Base-by-base conservation (phyloP, 2,329 filamentous ascomycete species). In the Ascomycota sp. region DNA sequence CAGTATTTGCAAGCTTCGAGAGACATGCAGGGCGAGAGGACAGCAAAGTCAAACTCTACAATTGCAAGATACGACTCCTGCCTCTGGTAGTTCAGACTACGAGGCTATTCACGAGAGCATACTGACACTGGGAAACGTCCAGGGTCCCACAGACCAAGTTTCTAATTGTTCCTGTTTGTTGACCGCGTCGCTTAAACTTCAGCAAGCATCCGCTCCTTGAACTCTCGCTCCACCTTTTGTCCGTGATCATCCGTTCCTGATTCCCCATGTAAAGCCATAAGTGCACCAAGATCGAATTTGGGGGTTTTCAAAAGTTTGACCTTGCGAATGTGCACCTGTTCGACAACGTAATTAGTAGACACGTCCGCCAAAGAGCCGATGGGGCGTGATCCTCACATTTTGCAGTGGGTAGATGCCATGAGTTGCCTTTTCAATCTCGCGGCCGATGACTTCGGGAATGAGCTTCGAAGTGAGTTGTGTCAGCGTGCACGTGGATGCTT, bases 351-450 rank as follows among this genome's bases (percentile, higher is more conserved):
- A 19, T 27, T 9, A 27, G 26, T 3, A 17, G 15, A 3, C 26
- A 5, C 8, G 15, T 20, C 7, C 9, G 7, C 1, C 24, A 13
- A 8, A n/a, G 9, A 11, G 26, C 11, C 12, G 12, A 19, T 5
- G 3, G 4, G 12, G 8, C 34, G 66, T 17, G 15, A 17, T 17
- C 15, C 73, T 40, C 66, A 94, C 89, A 63, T 95, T 93, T 71
- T 95, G 89, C 55, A 98, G 79, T 47, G 89, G 89, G 68, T 98
- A 98, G 65, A 98, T 98, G 63, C 89, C 86, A 68, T 94, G 85
- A 45, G 85, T 93, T 41, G 85, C 75, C 76, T 98, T 98, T 76
- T 98, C 89, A 46, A 98, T 98, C 70, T 95, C 89, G 55, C 89
- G 85, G 49, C 89, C 89, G 59, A 98, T 95, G 46, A 95, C 89